Base-by-base conservation (phyloP, 1,284 basidiomycete species). In the Hymenochaete sp. region DNA sequence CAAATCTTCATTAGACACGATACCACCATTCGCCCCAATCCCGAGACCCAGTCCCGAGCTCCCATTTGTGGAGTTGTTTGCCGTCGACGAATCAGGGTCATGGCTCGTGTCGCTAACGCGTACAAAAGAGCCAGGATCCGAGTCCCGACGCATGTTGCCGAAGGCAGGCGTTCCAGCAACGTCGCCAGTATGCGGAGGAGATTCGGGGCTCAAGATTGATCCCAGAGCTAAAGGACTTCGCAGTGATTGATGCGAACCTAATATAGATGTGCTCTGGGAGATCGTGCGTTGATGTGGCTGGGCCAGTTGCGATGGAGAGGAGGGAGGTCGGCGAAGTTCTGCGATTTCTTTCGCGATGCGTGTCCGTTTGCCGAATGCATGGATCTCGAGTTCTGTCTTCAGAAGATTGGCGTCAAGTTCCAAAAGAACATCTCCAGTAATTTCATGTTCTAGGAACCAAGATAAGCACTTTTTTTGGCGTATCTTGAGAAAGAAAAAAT, bases 331-430 rank as follows among this genome's bases (percentile, higher is more conserved):
- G 21, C 81, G 78, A 2, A 98, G 77, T 54, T 98, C 95, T 18
- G 79, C 68, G 59, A 99, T 97, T n/a, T 89, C 92, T 56, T 95
- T 93, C 26, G 88, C 83, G 45, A 99, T 92, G 43, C 92, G 82
- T 60, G 91, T 77, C 13, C 95, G 88, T 62, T 96, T 95, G 18
- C 95, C 96, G 56, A 96, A 97, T 2, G 93, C 91, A 52, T 77
- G 68, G 52, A 98, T 91, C 38, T 95, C 96, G 50, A 98, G 87
- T 67, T 98, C 96, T n/a, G 67, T 70, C 67, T 98, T 98, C 56
- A 98, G 80, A 14, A 96, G 72, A 56, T 85, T 86, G 41, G 84
- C 80, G 56, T 98, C 93, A 53, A 98, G 84, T 56, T 97, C 93
- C 46, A 98, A 76, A 3, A 98, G 75, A 18, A 98, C 88, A 57